These are phyloP conservation scores for Nigrograna mackinnonii DNA, from an alignment of 2,329 filamentous ascomycete genomes.

Conservation along the genomic window DNA sequence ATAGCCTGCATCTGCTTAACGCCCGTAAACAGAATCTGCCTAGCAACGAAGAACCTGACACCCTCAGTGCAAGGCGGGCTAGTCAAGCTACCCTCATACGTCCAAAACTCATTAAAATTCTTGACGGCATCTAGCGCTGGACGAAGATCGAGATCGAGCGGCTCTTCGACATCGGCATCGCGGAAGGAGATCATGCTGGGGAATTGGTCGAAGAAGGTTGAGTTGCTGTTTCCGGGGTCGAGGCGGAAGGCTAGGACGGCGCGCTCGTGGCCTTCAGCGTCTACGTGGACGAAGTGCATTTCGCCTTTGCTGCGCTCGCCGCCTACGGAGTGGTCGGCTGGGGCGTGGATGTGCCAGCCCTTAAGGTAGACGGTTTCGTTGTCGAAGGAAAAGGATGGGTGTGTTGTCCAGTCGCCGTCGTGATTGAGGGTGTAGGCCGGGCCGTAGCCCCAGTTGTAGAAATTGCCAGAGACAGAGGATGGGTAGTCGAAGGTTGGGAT, in stretches of 20 bases:
- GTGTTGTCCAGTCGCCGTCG: slow-evolving; percentile 39
- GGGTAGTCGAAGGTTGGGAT: slow-evolving; percentile 48
- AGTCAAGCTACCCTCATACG: slow-evolving; percentile 53
- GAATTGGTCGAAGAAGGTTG: slow-evolving; percentile 48
- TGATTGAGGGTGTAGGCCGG: slow-evolving; percentile 48
- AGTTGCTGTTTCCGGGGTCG: slow-evolving; percentile 45
- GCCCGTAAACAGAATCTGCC: slow-evolving; percentile 47
- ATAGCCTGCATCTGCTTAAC: slow-evolving; percentile 53
- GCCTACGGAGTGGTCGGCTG: slow-evolving; percentile 53
- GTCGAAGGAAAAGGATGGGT: slow-evolving; percentile 50
- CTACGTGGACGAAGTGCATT: slow-evolving; percentile 54
- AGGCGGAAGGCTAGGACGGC: slow-evolving; percentile 54
- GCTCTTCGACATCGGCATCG: slow-evolving; percentile 25
- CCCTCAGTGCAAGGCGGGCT: slow-evolving; percentile 53
- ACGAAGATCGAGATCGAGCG: slow-evolving; percentile 32
- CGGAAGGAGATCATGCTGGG: slow-evolving; percentile 45
- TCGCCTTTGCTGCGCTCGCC: slow-evolving; percentile 50
- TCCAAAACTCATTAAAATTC: slow-evolving; percentile 52
- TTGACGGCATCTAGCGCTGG: slow-evolving; percentile 42
- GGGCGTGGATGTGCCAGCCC: slow-evolving; percentile 57
- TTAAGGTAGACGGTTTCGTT: slow-evolving; percentile 52
- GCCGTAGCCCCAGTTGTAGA: slow-evolving; percentile 56
- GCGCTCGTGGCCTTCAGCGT: slow-evolving; percentile 44
- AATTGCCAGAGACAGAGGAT: slow-evolving; percentile 38
- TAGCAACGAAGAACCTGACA: slow-evolving; percentile 50